These are phyloP conservation scores for Candida yuanshanica DNA, from an alignment of 805 yeast genomes.

Conservation along the genomic window DNA sequence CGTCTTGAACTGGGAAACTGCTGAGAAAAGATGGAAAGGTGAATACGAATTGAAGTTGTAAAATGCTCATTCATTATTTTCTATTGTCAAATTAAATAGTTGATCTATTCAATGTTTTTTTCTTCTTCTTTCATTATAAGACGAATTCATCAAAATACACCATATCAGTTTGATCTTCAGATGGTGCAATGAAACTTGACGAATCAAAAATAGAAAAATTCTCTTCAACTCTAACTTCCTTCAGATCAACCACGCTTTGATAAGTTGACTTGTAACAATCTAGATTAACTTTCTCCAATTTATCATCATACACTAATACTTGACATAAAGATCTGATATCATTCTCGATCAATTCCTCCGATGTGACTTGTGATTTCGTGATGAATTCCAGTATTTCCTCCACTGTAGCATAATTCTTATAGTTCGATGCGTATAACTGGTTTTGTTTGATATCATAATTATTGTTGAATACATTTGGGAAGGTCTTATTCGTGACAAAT, in stretches of 20 bases:
- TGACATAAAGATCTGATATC: constrained; percentile 84
- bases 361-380: constrained; percentile 63
- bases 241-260: constrained; percentile 72
- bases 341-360: constrained; percentile 66
- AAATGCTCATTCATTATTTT: background rate
- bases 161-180: constrained; percentile 31
- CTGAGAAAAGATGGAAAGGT: constrained; percentile 36
- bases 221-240: constrained; percentile 24
- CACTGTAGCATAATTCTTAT: constrained; percentile 63
- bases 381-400: constrained; percentile 74
- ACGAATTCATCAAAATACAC: constrained; percentile 47
- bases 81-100: background rate
- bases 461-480: constrained; percentile 59
- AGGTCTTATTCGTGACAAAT: constrained; percentile 68
- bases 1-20: constrained; percentile 45
- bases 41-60: constrained; percentile 12
- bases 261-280: constrained; percentile 77
- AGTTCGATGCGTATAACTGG: constrained; percentile 48
- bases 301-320: constrained; percentile 82
- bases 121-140: constrained; percentile 12
- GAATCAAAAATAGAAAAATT: constrained; percentile 37
- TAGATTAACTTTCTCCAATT: constrained; percentile 57
- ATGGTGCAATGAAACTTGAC: constrained; percentile 33
- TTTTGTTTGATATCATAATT: constrained; percentile 21
- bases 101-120: background rate